These are phyloP conservation scores for Penicillium simplicissimum DNA, from an alignment of 495 filamentous ascomycete species.

Conservation along the genomic window DNA sequence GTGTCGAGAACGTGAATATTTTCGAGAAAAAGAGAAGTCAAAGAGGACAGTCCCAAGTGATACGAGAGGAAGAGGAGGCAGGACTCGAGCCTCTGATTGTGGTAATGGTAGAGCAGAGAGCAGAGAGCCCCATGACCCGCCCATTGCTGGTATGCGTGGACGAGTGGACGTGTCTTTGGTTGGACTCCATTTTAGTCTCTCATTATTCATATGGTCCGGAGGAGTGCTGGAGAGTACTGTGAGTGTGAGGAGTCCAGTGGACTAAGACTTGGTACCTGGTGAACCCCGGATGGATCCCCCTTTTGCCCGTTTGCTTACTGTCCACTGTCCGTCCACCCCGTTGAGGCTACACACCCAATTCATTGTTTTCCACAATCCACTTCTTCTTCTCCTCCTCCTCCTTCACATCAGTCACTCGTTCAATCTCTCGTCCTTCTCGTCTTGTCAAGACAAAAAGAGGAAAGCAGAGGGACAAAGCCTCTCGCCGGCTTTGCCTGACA, in stretches of 20 bases:
- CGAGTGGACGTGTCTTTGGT: background rate
- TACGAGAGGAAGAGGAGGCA: background rate
- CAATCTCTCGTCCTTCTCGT: background rate
- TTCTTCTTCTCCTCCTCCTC: background rate
- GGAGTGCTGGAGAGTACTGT: no score
- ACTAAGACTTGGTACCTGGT: background rate
- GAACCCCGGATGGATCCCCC: constrained; percentile 13
- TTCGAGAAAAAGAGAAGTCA: background rate
- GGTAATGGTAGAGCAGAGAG: background rate
- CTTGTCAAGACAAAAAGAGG: background rate
- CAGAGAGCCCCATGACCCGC: constrained; percentile 1
- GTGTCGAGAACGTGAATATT: background rate
- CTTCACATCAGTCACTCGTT: constrained; percentile 6
- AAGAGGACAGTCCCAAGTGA: background rate
- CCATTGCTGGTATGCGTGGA: constrained; percentile 4
- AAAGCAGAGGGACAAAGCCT: background rate
- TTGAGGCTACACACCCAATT: constrained; percentile 3
- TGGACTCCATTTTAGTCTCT: no score
- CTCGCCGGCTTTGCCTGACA: background rate
- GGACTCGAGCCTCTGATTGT: background rate
- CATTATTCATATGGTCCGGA: no score
- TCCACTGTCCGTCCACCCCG: background rate
- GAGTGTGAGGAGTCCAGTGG: background rate
- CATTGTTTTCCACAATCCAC: constrained; percentile 7
- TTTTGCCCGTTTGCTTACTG: background rate